Base-by-base conservation (phyloP, 371 early-diverging fungal species). In the Mortierella sp. region DNA sequence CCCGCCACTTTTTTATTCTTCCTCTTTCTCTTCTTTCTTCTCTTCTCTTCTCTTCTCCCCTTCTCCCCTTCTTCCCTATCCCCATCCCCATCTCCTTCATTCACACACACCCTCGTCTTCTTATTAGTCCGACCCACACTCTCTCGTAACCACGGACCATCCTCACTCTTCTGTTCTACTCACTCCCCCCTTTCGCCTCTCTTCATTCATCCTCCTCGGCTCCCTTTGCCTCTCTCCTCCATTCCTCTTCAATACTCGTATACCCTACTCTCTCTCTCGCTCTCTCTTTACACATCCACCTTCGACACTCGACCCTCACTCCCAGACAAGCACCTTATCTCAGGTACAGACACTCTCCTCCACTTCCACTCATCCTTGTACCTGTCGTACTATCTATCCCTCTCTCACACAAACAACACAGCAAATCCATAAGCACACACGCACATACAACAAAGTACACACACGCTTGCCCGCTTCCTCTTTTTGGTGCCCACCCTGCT, bases 341-440 rank as follows among this genome's bases (percentile, higher is more conserved):
- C 64, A 64, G 64, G 64, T 64, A 64, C 64, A 64, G 64, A 64
- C 64, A 55, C 50, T 19, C 2, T 37, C 37, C 21, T 19, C 48
- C 40, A 19, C 26, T 21, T 43, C n/a, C 24, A 9, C 21, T 46
- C 28, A 61, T 64, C 44, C 34, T 57, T 51, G 31, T 51, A 28
- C 69, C 37, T 21, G 72, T 72, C 53, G 6, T 72, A 72, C 51
- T 48, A 50, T 72, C 48, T 4, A 3, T 16, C 61, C 69, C 37
- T 16, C 57, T 44, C 71, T 16, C 72, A 37, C 31, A 31, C 31
- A 40, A 31, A 21, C 51, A 44, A 64, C 64, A 74, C 40, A 37
- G 26, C 16, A 67, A 50, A 53, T 50, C 50, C 16, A 31, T 50
- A 76, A 44, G 51, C 55, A 76, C 19, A 28, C 71, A 76, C 59